Evolutionary conservation across 2,329 filamentous ascomycete species (phyloP), one percentile per base, ranked within the genome.

Genomic region (Alternaria rosae): DNA sequence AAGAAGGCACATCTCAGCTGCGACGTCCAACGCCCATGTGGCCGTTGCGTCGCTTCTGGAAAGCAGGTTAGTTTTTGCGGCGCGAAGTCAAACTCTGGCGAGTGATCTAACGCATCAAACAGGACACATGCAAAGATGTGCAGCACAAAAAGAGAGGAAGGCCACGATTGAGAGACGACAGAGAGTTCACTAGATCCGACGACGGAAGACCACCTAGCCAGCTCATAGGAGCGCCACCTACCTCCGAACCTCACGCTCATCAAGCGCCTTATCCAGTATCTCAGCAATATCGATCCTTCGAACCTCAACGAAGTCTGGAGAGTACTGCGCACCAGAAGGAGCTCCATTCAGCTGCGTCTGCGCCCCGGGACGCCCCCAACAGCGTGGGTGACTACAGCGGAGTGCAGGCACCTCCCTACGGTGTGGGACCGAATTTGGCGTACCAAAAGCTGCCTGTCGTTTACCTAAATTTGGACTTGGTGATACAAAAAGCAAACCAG

Each of bases 141-240:
- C 90, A 93, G 74, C 92, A 95, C 79, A 95, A 94, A 79, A 95
- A 94, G 78, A 84, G 92, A 70, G 92, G 92, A 43, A 86, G 92
- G 51, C 92, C 92, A 62, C 86, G 92, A 66, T 82, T 95, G 68
- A 87, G 92, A 70, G 92, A 94, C 74, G 76, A 78, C 54, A 75
- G 78, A 61, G 72, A 79, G 17, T 76, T 78, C 47, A 67, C 68
- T 38, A 73, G 71, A 64, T 66, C 62, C 45, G 72, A 75, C 35
- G 76, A 76, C 64, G 70, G 61, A 59, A 72, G 73, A 58, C 66
- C 73, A 32, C 63, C 72, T 48, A 70, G 69, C 26, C 74, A 74
- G 51, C 57, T 70, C 30, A 42, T 76, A 38, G 74, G 72, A 41
- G 60, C 70, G 35, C 58, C 70, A 53, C 59, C 71, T 59, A 47